Evolutionary conservation across 2,329 filamentous ascomycete genomes (phyloP).

Genomic region (Pyrenochaeta sp.): DNA sequence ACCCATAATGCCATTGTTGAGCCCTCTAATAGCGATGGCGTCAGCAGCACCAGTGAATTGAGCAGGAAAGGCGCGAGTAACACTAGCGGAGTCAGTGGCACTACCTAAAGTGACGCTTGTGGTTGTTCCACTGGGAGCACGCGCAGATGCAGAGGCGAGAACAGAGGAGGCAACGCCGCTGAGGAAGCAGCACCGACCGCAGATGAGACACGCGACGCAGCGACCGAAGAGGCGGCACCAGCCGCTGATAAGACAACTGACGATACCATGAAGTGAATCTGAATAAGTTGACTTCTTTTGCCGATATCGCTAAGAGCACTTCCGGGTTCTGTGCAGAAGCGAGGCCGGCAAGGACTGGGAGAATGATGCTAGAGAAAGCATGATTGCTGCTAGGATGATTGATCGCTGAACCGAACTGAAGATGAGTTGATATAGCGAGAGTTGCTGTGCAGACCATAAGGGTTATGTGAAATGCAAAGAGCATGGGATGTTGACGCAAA

Average conservation of each 20-base stretch:
- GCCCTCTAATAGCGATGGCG: conserved; percentile 3
- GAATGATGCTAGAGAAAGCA: conserved; percentile 17
- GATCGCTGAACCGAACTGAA: neutral
- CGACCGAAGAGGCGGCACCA: neutral
- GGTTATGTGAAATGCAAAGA: neutral
- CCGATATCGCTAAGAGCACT: neutral
- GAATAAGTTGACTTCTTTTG: neutral
- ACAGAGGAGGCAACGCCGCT: neutral
- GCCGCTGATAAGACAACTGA: conserved; percentile 5
- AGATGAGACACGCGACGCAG: conserved; percentile 2
- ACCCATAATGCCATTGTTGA: conserved; percentile 12
- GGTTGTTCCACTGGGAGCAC: neutral
- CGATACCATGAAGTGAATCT: neutral
- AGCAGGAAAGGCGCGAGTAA: neutral
- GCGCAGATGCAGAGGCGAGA: neutral
- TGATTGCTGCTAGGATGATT: neutral
- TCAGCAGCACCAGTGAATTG: conserved; percentile 14
- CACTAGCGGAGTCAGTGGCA: neutral
- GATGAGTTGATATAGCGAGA: neutral
- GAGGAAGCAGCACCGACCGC: conserved; percentile 2
- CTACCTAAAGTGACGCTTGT: conserved; percentile 1
- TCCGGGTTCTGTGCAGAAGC: conserved; percentile 16
- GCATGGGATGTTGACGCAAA: neutral
- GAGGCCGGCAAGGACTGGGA: conserved; percentile 11
- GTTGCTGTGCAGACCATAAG: neutral